phyloP scores from a whole-genome alignment of 306 rosid species.

The Vicia sativa region DNA sequence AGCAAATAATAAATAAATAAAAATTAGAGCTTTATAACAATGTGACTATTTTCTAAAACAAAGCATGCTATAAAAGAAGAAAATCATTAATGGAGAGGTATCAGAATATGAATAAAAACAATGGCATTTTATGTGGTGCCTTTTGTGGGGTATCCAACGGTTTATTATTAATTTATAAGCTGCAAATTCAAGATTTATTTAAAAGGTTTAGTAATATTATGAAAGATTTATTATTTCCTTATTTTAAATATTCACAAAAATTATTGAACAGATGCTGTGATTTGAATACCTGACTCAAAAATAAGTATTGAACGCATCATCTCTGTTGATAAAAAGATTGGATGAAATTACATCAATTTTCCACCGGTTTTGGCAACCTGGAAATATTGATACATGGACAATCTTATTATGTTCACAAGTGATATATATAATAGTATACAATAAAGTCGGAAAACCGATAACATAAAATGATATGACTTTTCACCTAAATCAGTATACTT shows the following conservation, averaged over 20 bases:
- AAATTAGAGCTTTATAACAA: background rate
- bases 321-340: constrained; percentile 37
- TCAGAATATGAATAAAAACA: constrained; percentile 4
- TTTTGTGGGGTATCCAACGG: constrained; percentile 14
- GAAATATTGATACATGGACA: constrained; percentile 43
- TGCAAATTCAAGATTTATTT: constrained; percentile 28
- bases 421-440: constrained; percentile 16
- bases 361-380: constrained; percentile 51
- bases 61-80: background rate
- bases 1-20: background rate
- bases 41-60: background rate
- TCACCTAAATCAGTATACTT: constrained; percentile 73
- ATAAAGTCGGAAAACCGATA: constrained; percentile 27
- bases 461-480: constrained; percentile 40
- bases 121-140: constrained; percentile 1
- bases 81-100: background rate
- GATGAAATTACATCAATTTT: constrained; percentile 40
- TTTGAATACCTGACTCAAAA: constrained; percentile 42
- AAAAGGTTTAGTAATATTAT: constrained; percentile 15
- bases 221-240: constrained; percentile 8
- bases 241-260: constrained; percentile 25
- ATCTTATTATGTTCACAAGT: constrained; percentile 40
- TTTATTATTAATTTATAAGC: constrained; percentile 8
- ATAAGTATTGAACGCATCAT: constrained; percentile 37
- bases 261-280: constrained; percentile 39